These are phyloP conservation scores for Polytrichum commune DNA, from an alignment of 225 moss, liverwort and hornwort species.

Conservation along the genomic window DNA sequence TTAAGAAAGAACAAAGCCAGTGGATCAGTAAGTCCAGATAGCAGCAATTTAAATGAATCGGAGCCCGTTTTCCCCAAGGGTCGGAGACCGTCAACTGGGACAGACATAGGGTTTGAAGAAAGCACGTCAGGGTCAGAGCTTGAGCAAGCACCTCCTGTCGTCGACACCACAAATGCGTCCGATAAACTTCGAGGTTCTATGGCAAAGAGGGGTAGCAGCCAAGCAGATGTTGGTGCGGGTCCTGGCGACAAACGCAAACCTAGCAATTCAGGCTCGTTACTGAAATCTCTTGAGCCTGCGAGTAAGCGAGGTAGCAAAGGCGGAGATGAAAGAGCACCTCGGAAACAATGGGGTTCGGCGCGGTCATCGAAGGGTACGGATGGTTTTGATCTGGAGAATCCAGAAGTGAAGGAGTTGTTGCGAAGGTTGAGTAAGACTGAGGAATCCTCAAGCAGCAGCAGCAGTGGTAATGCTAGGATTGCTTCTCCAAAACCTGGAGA, in stretches of 20 bases:
- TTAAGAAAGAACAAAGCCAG: constrained; percentile 1
- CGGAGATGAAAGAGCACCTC: constrained; percentile 19
- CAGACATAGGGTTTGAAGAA: constrained; percentile 41
- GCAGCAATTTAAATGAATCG: background rate
- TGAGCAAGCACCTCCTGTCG: constrained; percentile 7
- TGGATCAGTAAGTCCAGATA: background rate
- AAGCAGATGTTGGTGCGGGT: background rate
- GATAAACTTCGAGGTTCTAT: background rate
- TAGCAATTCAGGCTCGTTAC: constrained; percentile 20
- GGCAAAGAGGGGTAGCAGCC: constrained; percentile 18
- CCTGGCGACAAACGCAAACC: constrained; percentile 14
- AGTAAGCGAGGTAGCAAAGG: background rate
- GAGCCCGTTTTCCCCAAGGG: constrained; percentile 25
- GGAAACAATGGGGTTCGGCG: constrained; percentile 23
- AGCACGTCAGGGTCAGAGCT: constrained; percentile 30
- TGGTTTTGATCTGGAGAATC: constrained; percentile 32
- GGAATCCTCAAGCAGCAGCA: constrained; percentile 48
- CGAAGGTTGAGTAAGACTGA: constrained; percentile 46
- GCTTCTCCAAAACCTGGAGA: constrained; percentile 53
- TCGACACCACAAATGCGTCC: background rate
- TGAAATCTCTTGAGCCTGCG: constrained; percentile 13
- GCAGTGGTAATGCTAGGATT: constrained; percentile 20
- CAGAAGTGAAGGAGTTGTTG: constrained; percentile 44
- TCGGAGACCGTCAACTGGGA: constrained; percentile 34
- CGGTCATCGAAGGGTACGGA: constrained; percentile 11